A percentile compares a stretch with the other conserved stretches of the same genome.
Conservation (phyloP, 495 filamentous ascomycete genomes). For the Penicillium odoratum region DNA sequence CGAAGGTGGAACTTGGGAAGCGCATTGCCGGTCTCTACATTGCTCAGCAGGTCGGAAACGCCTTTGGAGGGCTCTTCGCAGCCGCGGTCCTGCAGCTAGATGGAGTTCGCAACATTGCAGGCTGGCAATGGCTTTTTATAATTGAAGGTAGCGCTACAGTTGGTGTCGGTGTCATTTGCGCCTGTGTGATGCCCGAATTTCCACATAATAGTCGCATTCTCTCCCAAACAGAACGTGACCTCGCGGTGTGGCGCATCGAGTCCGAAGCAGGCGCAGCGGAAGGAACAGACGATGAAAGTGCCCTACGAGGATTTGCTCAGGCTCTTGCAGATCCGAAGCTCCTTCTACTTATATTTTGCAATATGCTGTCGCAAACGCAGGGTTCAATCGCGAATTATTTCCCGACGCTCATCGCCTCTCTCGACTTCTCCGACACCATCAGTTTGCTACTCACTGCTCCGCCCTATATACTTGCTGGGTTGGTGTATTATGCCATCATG, state of each 20-base stretch:
- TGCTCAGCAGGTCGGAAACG: slow-evolving; percentile 54
- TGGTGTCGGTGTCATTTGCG: slow-evolving; percentile 39
- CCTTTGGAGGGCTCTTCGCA: slow-evolving; percentile 57
- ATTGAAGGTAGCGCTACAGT: slow-evolving; percentile 46
- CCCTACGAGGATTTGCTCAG: slow-evolving; percentile 20
- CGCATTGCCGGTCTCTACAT: slow-evolving; percentile 59
- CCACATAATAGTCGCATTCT: slow-evolving; percentile 32
- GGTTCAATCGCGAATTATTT: slow-evolving; percentile 64
- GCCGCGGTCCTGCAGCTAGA: slow-evolving; percentile 53
- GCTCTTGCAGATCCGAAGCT: slow-evolving; percentile 29
- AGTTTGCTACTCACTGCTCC: slow-evolving; percentile 39
- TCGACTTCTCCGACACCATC: slow-evolving; percentile 60
- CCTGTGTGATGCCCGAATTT: slow-evolving; percentile 42
- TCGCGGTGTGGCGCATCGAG: slow-evolving; percentile 34
- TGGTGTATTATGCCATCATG: slow-evolving; percentile 27
- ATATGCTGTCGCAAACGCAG: slow-evolving; percentile 32
- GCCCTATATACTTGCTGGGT: slow-evolving; percentile 27
- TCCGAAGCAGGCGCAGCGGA: slow-evolving; percentile 31
- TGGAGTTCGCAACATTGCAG: slow-evolving; percentile 41
- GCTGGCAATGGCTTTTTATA: slow-evolving; percentile 55
- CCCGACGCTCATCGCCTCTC: slow-evolving; percentile 70
- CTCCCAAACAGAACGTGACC: slow-evolving; percentile 22
- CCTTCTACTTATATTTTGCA: slow-evolving; percentile 26
- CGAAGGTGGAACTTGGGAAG: slow-evolving; percentile 54
- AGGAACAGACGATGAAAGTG: slow-evolving; percentile 22